Base-by-base conservation (phyloP, 129 eudicot genomes). In the Artemisia annua region DNA sequence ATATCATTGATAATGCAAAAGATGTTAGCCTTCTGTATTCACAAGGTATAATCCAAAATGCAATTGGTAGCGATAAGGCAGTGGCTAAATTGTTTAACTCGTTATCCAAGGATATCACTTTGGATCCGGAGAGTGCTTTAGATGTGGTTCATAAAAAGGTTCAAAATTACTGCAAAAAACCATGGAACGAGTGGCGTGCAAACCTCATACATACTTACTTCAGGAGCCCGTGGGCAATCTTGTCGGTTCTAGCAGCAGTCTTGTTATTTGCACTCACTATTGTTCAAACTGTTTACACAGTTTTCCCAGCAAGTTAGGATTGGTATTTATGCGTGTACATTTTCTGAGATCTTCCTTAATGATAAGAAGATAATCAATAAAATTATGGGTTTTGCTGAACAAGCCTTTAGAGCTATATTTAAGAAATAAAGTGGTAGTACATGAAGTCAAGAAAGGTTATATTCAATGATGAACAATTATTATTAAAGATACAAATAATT, bases 181-280 rank as follows among this genome's bases (percentile, higher is more conserved):
- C 66, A 7, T 82, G 87, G 82, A 71, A 80, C 57, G 80, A 63
- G 71, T 88, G 89, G 87, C 87, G 87, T 11, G 94, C 89, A 0
- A 70, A 80, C 66, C 87, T 87, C 22, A 74, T 77, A 28, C 93
- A 82, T 63, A 87, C 85, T 22, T 87, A 87, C 69, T 85, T 83
- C 61, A 71, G 74, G 66, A 85, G 57, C 70, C 89, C 93, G 0
- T 87, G 89, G 93, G 89, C 82, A 11, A 82, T 82, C n/a, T n/a
- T 84, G 18, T 82, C 93, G 7, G 78, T 85, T 65, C 16, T 80
- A 20, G 96, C 89, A 30, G 91, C 89, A 2, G 28, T 78, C 9
- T 63, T 86, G 3, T 83, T 89, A 20, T 89, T 89, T 16, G 89
- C 83, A 4, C 91, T 89, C 58, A 86, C 89, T 2, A 84, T 84